phyloP scores from a whole-genome alignment of 176 grass and related monocot species.

The Rhipidocladum racemiflorum region DNA sequence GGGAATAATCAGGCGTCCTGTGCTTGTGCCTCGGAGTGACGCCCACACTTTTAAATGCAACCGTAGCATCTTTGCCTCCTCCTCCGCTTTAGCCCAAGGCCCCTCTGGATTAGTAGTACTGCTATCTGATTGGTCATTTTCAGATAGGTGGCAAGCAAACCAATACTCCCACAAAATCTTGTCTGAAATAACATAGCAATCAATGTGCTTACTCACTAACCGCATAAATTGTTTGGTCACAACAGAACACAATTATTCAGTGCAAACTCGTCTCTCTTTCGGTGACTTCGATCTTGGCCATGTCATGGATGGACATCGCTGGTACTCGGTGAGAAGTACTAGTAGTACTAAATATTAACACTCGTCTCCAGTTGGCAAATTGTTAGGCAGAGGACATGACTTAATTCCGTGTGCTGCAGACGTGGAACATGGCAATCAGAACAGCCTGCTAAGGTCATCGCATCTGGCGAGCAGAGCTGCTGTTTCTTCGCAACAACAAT shows the following conservation, averaged over 20 bases:
- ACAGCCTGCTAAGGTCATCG: neutral
- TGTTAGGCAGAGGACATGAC: conserved; percentile 22
- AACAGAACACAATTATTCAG: neutral
- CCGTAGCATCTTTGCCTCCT: neutral
- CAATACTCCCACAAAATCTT: neutral
- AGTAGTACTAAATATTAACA: neutral
- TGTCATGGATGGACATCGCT: neutral
- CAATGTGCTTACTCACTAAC: neutral
- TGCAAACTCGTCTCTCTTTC: neutral
- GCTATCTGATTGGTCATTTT: conserved; percentile 12
- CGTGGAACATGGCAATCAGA: conserved; percentile 28
- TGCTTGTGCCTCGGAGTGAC: neutral
- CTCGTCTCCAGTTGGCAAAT: conserved; percentile 23
- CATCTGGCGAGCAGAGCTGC: neutral
- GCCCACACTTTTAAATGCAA: neutral
- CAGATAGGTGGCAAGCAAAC: neutral
- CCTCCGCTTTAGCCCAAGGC: neutral
- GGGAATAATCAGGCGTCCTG: neutral
- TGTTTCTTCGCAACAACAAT: conserved; percentile 8
- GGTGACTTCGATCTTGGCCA: neutral
- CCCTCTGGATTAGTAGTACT: neutral
- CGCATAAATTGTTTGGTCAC: neutral
- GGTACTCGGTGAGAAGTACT: neutral
- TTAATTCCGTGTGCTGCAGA: conserved; percentile 29
- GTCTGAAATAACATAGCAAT: conserved; percentile 16